These are phyloP conservation scores for Babesia divergens DNA, from an alignment of 169 alveolate species.

Conservation along the genomic window DNA sequence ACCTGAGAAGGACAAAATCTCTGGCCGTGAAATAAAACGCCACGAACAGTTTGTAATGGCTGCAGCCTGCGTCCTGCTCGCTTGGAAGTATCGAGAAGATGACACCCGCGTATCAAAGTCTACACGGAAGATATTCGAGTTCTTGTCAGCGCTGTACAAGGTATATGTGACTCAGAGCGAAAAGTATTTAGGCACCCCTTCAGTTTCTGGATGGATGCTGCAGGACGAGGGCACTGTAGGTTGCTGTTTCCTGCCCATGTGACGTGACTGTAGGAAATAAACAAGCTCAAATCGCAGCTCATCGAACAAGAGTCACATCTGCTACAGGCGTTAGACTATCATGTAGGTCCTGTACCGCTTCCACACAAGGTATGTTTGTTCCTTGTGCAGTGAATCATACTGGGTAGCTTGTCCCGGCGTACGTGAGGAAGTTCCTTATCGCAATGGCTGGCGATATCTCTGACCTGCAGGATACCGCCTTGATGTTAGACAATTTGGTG, in stretches of 20 bases:
- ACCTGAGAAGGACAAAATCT: not conserved
- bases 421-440: slow-evolving; percentile 36
- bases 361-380: slow-evolving; percentile 43
- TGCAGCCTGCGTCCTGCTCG: slow-evolving; percentile 57
- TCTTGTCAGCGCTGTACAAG: slow-evolving; percentile 44
- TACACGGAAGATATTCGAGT: slow-evolving; percentile 37
- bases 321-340: slow-evolving; percentile 54
- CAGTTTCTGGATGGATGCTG: slow-evolving; percentile 63
- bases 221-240: slow-evolving; percentile 55
- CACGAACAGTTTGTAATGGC: slow-evolving; percentile 55
- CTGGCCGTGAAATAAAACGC: slow-evolving; percentile 5
- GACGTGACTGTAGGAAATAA: slow-evolving; percentile 24
- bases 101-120: slow-evolving; percentile 35
- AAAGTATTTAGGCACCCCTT: not conserved
- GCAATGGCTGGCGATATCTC: slow-evolving; percentile 32
- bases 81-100: slow-evolving; percentile 67
- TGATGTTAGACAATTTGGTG: slow-evolving; percentile 25
- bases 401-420: slow-evolving; percentile 38
- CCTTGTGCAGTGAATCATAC: not conserved
- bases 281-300: slow-evolving; percentile 41
- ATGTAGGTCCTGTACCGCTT: slow-evolving; percentile 56
- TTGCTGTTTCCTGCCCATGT: not conserved
- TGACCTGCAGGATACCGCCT: slow-evolving; percentile 28
- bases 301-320: slow-evolving; percentile 43
- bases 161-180: slow-evolving; percentile 38